Percentiles rank a stretch among this genome's conserved stretches.
phyloP scores from a whole-genome alignment of 2,329 filamentous ascomycete genomes.

The Cladosporium sp. region DNA sequence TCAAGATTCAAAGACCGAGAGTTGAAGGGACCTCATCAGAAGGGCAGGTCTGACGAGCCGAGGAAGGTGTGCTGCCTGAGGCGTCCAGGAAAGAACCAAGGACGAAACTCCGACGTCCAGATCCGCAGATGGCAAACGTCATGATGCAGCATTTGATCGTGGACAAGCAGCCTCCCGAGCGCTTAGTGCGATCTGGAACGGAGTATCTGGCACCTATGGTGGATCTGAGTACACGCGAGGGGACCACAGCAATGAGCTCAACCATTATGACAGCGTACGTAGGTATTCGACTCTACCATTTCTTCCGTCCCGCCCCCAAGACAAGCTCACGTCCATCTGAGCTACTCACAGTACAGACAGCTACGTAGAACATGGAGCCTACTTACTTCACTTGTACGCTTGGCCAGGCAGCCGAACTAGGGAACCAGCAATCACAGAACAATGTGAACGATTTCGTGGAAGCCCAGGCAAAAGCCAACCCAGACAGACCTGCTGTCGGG shows the following conservation, averaged over 20 bases:
- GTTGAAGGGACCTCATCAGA: background rate
- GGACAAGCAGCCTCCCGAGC: background rate
- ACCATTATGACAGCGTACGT: background rate
- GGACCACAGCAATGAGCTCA: slow-evolving; percentile 18
- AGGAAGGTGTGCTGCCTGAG: slow-evolving; percentile 6
- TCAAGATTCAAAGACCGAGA: slow-evolving; percentile 15
- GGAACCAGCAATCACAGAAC: slow-evolving; percentile 42
- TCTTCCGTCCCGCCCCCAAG: background rate
- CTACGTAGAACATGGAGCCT: slow-evolving; percentile 18
- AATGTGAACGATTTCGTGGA: slow-evolving; percentile 56
- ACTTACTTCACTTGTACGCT: slow-evolving; percentile 66
- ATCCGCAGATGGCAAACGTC: slow-evolving; percentile 5
- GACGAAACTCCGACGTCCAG: background rate
- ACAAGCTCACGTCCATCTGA: background rate
- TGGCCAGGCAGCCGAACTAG: slow-evolving; percentile 53
- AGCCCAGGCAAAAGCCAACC: slow-evolving; percentile 45
- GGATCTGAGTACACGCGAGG: slow-evolving; percentile 11
- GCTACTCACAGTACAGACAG: background rate
- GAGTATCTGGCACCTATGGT: slow-evolving; percentile 5
- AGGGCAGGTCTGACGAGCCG: slow-evolving; percentile 15
- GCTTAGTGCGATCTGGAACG: slow-evolving; percentile 17
- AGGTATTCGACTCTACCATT: background rate
- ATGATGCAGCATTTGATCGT: slow-evolving; percentile 13
- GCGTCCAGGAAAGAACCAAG: background rate
- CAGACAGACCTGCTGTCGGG: slow-evolving; percentile 51